Evolutionary conservation across 305 asterid species (phyloP).

Genomic region (Salvia sclarea): DNA sequence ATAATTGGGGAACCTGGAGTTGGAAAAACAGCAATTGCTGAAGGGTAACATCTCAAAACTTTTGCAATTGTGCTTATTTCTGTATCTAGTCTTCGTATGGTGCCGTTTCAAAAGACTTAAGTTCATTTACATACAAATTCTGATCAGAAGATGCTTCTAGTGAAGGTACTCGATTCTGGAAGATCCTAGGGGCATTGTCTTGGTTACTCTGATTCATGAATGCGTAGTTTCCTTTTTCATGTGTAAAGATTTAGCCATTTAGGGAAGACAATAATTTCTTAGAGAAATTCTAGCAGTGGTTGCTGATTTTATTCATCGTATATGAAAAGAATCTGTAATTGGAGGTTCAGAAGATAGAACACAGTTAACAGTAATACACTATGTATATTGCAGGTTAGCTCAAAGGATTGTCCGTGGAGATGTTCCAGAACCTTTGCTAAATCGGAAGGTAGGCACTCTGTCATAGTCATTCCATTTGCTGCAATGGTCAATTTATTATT

Average conservation of each 20-base stretch:
- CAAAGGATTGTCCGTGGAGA: slow-evolving; percentile 84
- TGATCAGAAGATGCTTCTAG: neutral
- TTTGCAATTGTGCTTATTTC: slow-evolving; percentile 11
- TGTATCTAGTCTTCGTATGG: neutral
- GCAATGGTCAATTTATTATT: neutral
- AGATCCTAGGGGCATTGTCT: too few relatives aligned
- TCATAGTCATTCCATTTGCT: neutral
- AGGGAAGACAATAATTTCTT: neutral
- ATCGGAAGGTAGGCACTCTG: slow-evolving; percentile 64
- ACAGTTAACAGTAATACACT: slow-evolving; percentile 8
- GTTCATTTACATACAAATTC: neutral
- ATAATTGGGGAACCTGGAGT: slow-evolving; percentile 89
- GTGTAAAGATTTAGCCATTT: too few relatives aligned
- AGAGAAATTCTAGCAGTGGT: neutral
- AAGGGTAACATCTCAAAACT: slow-evolving; percentile 53
- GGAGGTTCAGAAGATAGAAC: neutral
- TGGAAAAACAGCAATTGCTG: slow-evolving; percentile 87
- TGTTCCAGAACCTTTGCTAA: slow-evolving; percentile 80
- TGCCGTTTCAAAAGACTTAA: too few relatives aligned
- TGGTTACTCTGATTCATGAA: neutral
- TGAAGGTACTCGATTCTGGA: neutral
- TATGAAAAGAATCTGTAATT: neutral
- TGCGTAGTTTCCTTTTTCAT: neutral
- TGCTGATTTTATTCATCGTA: neutral
- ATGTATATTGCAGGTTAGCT: slow-evolving; percentile 61